phyloP scores from a whole-genome alignment of 1,284 basidiomycete species.

The Stereum hirsutum region DNA sequence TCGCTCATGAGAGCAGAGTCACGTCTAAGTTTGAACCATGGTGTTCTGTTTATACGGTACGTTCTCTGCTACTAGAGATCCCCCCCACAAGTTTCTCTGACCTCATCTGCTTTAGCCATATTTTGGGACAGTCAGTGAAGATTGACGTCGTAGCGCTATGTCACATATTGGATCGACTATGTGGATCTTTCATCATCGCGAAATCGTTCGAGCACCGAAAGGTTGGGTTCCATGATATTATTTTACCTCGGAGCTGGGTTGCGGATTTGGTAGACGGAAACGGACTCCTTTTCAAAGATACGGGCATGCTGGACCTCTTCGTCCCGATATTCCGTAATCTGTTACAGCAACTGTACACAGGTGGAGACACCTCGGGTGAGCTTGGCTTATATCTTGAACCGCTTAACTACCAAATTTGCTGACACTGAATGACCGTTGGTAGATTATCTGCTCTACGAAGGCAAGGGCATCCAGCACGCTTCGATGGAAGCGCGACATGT shows the following conservation, averaged over 20 bases:
- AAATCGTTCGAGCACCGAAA: too few species aligned
- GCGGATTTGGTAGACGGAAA: too few species aligned
- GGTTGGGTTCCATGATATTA: background rate
- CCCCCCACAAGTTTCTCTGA: conserved; percentile 1
- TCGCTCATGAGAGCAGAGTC: conserved; percentile 15
- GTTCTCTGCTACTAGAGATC: background rate
- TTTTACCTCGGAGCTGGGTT: background rate
- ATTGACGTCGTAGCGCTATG: conserved; percentile 10
- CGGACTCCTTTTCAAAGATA: too few species aligned
- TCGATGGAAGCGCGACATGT: background rate
- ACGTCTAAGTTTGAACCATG: background rate
- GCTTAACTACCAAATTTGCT: background rate
- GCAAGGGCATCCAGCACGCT: background rate
- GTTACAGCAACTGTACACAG: background rate
- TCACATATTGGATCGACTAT: conserved; percentile 12
- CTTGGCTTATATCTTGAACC: background rate
- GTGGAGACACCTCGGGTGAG: background rate
- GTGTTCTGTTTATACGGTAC: background rate
- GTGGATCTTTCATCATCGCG: background rate
- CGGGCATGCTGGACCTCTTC: too few species aligned
- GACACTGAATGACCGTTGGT: background rate
- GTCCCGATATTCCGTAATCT: too few species aligned
- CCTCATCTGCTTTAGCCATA: conserved; percentile 24
- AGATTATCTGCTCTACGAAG: background rate
- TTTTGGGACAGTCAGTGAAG: background rate